phyloP scores from a whole-genome alignment of 768 basidiomycete genomes.

The Russula ochroleuca region DNA sequence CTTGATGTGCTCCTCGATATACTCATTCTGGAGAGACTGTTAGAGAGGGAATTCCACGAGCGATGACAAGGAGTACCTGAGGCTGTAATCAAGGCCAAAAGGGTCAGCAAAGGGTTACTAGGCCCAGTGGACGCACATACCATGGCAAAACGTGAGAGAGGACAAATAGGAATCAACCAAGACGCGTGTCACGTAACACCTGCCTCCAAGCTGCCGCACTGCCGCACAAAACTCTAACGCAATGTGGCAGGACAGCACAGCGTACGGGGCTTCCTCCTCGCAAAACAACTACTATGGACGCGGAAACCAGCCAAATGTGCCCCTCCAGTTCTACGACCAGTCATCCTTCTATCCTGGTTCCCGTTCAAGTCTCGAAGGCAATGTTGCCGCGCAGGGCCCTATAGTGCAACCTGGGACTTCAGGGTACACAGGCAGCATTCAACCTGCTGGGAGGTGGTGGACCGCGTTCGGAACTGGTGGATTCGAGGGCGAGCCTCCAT shows the following conservation, averaged over 20 bases:
- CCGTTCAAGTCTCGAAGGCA: conserved; percentile 74
- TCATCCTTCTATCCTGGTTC: conserved; percentile 64
- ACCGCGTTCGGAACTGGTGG: conserved; percentile 94
- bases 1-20: conserved; percentile 98
- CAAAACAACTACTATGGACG: conserved; percentile 54
- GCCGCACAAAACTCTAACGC: conserved; percentile 5
- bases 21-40: conserved; percentile 76
- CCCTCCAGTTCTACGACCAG: conserved; percentile 74
- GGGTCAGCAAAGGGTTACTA: conserved; percentile 8
- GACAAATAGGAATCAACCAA: conserved; percentile 1
- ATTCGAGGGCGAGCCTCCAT: conserved; percentile 91
- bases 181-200: background rate
- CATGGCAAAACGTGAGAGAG: conserved; percentile 12
- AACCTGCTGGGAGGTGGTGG: conserved; percentile 80
- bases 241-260: conserved; percentile 76
- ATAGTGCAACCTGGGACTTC: conserved; percentile 45
- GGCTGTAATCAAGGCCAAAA: conserved; percentile 42
- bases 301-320: conserved; percentile 45
- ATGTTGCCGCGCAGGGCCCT: conserved; percentile 51
- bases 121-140: conserved; percentile 2
- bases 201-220: background rate
- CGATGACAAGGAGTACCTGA: conserved; percentile 45
- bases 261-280: conserved; percentile 57
- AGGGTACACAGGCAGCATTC: conserved; percentile 70
- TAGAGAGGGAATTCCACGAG: background rate